Base-by-base conservation (phyloP, 495 filamentous ascomycete species). In the Rhypophila decipiens region DNA sequence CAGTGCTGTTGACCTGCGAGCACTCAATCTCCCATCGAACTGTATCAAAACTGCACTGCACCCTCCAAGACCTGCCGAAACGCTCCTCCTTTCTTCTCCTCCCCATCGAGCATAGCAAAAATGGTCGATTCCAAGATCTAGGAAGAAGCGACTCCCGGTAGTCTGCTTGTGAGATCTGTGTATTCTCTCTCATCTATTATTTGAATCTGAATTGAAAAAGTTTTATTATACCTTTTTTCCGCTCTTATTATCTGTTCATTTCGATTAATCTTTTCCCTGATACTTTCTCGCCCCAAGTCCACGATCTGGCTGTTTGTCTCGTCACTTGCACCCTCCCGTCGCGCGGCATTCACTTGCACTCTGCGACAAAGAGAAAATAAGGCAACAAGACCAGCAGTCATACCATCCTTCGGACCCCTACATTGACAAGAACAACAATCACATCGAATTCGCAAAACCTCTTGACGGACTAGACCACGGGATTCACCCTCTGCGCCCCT, bases 301-400 rank as follows among this genome's bases (percentile, higher is more conserved):
- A 50, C 11, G 36, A 47, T 37, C 46, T 49, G 56, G 50, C 54
- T 56, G 61, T 53, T 58, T 58, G 57, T 55, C 57, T 62, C 60
- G 57, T 18, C 39, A 38, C 45, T 59, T 63, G 59, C 44, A 9
- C 53, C 55, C 60, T 49, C 49, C 51, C n/a, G n/a, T 68, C 60
- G 66, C 56, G 70, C 61, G 64, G 68, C 70, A 73, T 72, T 73
- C 58, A 71, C 63, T 71, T 71, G 70, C 63, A 55, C 63, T 58
- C 55, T 60, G 60, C 61, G 67, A 67, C 60, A 60, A 59, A 61
- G 55, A 61, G 57, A 53, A 60, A 60, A 54, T 61, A 58, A 49
- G 24, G n/a, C n/a, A n/a, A 18, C 23, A 46, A 42, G 49, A 48
- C 54, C 53, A 52, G 50, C 58, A 53, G 53, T 47, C 45, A 39